Conservation (phyloP, 345 rosid genomes). For the Toxicodendron radicans region DNA sequence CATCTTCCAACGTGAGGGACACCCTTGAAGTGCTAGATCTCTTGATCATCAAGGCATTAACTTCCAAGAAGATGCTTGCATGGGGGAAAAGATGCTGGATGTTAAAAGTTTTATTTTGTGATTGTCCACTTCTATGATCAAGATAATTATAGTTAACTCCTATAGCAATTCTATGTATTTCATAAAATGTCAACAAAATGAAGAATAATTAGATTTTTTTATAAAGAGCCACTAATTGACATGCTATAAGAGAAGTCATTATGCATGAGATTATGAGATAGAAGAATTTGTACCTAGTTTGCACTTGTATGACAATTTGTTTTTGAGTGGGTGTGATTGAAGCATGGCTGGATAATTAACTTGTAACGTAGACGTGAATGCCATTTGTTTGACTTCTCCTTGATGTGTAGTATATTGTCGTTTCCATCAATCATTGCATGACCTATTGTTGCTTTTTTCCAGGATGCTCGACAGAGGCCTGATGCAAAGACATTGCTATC, state of each 20-base stretch:
- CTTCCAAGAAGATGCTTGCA: no score
- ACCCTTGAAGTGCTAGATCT: neutral
- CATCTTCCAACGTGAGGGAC: neutral
- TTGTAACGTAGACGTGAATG: neutral
- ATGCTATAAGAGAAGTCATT: no score
- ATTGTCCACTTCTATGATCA: neutral
- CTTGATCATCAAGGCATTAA: no score
- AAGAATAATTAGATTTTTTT: neutral
- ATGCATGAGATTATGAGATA: no score
- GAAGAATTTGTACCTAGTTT: neutral
- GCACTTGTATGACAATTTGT: neutral
- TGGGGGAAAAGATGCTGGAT: no score
- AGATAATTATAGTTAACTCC: no score
- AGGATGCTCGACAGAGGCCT: conserved; percentile 99
- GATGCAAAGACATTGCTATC: conserved; percentile 99
- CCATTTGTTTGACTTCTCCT: conserved; percentile 1
- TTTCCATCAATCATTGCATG: conserved; percentile 12
- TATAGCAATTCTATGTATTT: no score
- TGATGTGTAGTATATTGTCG: conserved; percentile 9
- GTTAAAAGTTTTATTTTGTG: neutral
- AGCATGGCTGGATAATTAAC: neutral
- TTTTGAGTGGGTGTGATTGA: conserved; percentile 1
- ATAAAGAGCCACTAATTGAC: no score
- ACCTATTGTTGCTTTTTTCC: conserved; percentile 28
- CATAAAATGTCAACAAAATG: neutral